phyloP scores from a whole-genome alignment of 2,329 filamentous ascomycete species.

The Raffaelea deltoideospora region DNA sequence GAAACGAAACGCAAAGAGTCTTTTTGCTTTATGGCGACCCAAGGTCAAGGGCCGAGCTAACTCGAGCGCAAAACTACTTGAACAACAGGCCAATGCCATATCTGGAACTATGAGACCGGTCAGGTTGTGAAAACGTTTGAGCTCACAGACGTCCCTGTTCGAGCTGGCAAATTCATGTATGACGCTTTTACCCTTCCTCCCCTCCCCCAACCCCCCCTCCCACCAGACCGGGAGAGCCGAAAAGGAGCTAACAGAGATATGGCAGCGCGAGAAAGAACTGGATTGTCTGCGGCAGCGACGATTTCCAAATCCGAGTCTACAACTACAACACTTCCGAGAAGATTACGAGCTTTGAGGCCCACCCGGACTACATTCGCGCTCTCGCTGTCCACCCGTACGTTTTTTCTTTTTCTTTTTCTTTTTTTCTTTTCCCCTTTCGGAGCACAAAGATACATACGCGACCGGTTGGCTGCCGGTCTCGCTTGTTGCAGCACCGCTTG shows the following conservation, averaged over 20 bases:
- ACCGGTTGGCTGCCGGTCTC: too few relatives aligned
- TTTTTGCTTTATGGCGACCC: too few relatives aligned
- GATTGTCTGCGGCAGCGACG: slow-evolving; percentile 91
- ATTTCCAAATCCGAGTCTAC: slow-evolving; percentile 43
- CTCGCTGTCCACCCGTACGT: slow-evolving; percentile 71
- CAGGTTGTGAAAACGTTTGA: slow-evolving; percentile 98
- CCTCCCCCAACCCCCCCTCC: neutral
- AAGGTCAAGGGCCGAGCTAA: too few relatives aligned
- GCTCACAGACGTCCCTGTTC: slow-evolving; percentile 92
- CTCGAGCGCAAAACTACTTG: neutral
- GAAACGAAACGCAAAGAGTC: too few relatives aligned
- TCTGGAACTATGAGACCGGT: slow-evolving; percentile 96
- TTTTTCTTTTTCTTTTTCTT: too few relatives aligned
- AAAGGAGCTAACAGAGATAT: neutral
- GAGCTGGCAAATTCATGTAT: slow-evolving; percentile 78
- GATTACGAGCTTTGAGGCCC: slow-evolving; percentile 91
- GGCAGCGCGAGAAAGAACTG: slow-evolving; percentile 78
- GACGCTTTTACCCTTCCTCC: neutral
- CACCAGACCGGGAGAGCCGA: too few relatives aligned
- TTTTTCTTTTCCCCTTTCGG: neutral
- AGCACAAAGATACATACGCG: too few relatives aligned
- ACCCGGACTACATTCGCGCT: slow-evolving; percentile 95
- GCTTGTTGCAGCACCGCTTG: too few relatives aligned
- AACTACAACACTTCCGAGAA: slow-evolving; percentile 99
- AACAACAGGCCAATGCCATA: slow-evolving; percentile 79